Evolutionary conservation across 2,329 filamentous ascomycete species (phyloP).

Genomic region (Sarocladium kiliense): DNA sequence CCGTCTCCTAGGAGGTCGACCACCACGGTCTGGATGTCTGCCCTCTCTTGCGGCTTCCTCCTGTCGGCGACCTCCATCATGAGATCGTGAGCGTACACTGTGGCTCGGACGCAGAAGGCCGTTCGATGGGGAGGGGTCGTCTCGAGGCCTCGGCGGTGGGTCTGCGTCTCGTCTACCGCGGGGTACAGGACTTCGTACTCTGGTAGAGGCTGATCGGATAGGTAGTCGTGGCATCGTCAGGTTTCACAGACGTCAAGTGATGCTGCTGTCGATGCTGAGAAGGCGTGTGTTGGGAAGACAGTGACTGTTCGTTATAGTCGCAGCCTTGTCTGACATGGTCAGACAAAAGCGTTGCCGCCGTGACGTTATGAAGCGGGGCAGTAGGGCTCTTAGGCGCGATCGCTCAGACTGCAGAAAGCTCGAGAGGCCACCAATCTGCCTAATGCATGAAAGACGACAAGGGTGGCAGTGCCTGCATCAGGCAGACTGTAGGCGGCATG

Average conservation of each 20-base stretch:
- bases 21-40: neutral
- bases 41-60: neutral
- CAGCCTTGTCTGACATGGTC: constrained; percentile 2
- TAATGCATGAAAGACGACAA: constrained; percentile 6
- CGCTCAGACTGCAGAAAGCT: no score
- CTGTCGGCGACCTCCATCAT: constrained; percentile 2
- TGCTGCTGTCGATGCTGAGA: neutral
- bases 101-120: neutral
- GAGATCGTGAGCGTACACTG: constrained; percentile 4
- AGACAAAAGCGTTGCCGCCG: neutral
- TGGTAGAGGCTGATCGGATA: constrained; percentile 4
- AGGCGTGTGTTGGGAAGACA: neutral
- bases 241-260: neutral
- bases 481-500: neutral
- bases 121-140: neutral
- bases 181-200: constrained; percentile 3
- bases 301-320: neutral
- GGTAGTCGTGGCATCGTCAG: neutral
- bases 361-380: constrained; percentile 9
- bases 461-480: constrained; percentile 8
- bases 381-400: neutral
- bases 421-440: constrained; percentile 12
- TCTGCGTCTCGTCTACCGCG: constrained; percentile 3
- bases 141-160: neutral
- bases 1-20: neutral